Conservation (phyloP, 192 early-diverging fungal genomes). For the Coemansia asiatica region DNA sequence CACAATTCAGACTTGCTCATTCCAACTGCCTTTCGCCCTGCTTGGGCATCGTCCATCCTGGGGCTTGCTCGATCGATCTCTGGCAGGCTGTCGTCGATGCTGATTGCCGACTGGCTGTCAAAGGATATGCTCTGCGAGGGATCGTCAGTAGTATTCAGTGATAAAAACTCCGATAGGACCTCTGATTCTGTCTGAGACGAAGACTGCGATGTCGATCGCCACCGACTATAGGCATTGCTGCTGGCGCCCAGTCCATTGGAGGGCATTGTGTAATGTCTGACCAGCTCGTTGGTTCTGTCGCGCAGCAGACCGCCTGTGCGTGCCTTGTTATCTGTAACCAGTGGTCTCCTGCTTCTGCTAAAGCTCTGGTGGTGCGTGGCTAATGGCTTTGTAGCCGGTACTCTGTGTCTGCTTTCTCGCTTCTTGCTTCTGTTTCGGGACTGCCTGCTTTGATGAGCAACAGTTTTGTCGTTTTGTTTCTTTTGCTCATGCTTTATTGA, state of each 20-base stretch:
- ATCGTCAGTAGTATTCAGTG: background rate
- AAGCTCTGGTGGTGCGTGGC: background rate
- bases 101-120: slow-evolving; percentile 29
- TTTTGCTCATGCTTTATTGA: background rate
- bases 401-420: too few species aligned
- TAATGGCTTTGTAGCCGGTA: background rate
- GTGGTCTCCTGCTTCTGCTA: background rate
- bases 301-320: background rate
- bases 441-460: too few species aligned
- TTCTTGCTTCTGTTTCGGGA: too few species aligned
- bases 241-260: background rate
- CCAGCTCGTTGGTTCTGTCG: slow-evolving; percentile 28
- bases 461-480: background rate
- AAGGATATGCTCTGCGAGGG: slow-evolving; percentile 8
- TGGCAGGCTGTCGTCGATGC: slow-evolving; percentile 34
- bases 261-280: slow-evolving; percentile 35
- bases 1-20: slow-evolving; percentile 19
- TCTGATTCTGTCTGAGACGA: background rate
- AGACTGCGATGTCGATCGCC: background rate
- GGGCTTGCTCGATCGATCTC: background rate
- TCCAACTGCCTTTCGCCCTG: background rate
- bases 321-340: background rate
- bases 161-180: background rate
- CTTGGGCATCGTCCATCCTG: too few species aligned
- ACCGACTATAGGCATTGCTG: background rate